These are phyloP conservation scores for Aspergillus costaricaensis DNA, from an alignment of 2,329 filamentous ascomycete species.

Conservation along the genomic window DNA sequence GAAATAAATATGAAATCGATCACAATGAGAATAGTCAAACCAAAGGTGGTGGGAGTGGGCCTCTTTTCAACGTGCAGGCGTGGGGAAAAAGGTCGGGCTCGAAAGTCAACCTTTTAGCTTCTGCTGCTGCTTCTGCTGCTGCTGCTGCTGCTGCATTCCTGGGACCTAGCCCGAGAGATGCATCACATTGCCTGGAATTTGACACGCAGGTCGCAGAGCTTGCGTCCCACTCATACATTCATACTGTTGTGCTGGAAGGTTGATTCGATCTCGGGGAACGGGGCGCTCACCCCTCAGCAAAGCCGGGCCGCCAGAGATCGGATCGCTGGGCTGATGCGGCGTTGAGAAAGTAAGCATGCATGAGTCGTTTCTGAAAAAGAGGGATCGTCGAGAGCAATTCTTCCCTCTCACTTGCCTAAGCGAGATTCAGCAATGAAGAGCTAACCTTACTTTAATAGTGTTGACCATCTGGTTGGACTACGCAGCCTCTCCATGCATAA, in stretches of 20 bases:
- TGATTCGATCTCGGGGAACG: conserved; percentile 14
- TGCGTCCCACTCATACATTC: conserved; percentile 17
- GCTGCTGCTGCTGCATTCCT: conserved; percentile 15
- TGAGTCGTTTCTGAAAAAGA: conserved; percentile 15
- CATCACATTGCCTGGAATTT: conserved; percentile 34
- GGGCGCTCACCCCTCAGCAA: conserved; percentile 2
- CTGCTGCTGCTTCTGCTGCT: too few species aligned
- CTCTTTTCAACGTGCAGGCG: conserved; percentile 25
- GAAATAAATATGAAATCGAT: conserved; percentile 3
- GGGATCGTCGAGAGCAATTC: conserved; percentile 19
- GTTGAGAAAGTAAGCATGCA: conserved; percentile 15
- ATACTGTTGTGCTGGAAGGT: conserved; percentile 15
- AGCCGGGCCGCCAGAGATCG: conserved; percentile 14
- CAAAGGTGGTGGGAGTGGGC: conserved; percentile 19
- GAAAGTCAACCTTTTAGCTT: conserved; percentile 15
- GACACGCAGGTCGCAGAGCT: conserved; percentile 26
- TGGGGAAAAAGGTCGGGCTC: conserved; percentile 17
- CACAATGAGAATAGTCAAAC: conserved; percentile 8
- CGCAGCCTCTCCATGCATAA: conserved; percentile 21
- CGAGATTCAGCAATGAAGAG: conserved; percentile 20
- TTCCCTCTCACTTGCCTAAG: conserved; percentile 15
- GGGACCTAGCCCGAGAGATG: conserved; percentile 28
- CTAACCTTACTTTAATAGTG: conserved; percentile 27
- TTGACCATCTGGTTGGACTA: conserved; percentile 22
- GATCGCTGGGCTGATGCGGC: conserved; percentile 16